Evolutionary conservation across 768 basidiomycete species (phyloP).

Genomic region (Cystobasidium ongulense): DNA sequence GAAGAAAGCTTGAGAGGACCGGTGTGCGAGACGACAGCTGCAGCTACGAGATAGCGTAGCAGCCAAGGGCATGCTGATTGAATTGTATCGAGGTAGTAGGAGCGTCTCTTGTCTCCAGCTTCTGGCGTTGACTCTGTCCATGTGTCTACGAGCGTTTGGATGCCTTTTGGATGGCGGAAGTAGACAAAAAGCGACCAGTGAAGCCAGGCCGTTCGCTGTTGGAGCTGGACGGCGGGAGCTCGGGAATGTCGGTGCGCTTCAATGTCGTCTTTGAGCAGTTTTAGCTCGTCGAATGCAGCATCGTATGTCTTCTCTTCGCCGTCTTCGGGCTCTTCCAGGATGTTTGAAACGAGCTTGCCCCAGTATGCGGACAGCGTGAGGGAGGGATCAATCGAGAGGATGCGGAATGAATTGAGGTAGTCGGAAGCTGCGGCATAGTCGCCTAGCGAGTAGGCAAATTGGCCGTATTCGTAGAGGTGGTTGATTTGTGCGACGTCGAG

Average conservation of each 20-base stretch:
- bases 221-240: constrained; percentile 59
- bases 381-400: constrained; percentile 84
- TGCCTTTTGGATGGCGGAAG: constrained; percentile 89
- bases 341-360: constrained; percentile 96
- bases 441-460: constrained; percentile 97
- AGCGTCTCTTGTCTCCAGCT: constrained; percentile 24
- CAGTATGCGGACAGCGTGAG: constrained; percentile 94
- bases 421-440: constrained; percentile 94
- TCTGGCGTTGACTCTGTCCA: constrained; percentile 68
- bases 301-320: constrained; percentile 42
- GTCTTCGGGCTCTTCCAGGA: constrained; percentile 57
- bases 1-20: constrained; percentile 44
- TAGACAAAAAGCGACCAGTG: constrained; percentile 99
- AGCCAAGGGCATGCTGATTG: constrained; percentile 93
- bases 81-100: constrained; percentile 84
- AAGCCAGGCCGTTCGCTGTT: constrained; percentile 88
- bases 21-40: constrained; percentile 70
- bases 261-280: constrained; percentile 24
- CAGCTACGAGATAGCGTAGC: constrained; percentile 83
- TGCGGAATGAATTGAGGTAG: constrained; percentile 86
- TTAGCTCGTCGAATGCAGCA: constrained; percentile 32
- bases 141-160: constrained; percentile 84
- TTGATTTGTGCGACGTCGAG: constrained; percentile 91
- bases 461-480: constrained; percentile 92
- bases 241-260: constrained; percentile 32